Conservation (phyloP, 2,329 filamentous ascomycete species). For the Fusarium paranaense region DNA sequence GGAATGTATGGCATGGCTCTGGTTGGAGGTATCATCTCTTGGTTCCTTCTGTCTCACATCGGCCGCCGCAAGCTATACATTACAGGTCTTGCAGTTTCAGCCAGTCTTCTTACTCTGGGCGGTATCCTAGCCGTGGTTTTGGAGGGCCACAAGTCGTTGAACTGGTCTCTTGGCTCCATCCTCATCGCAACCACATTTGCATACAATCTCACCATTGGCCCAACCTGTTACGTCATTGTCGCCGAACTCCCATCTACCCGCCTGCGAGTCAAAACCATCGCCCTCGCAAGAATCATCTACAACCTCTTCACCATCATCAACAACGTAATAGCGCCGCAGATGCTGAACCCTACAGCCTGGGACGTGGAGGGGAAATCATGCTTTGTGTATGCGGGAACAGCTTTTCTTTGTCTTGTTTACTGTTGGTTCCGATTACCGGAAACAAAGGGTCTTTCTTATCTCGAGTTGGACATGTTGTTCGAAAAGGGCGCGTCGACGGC, state of each 20-base stretch:
- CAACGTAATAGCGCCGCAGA: conserved; percentile 42
- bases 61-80: conserved; percentile 57
- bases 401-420: conserved; percentile 39
- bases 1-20: conserved; percentile 55
- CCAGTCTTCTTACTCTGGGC: conserved; percentile 52
- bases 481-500: conserved; percentile 41
- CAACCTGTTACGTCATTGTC: conserved; percentile 51
- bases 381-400: conserved; percentile 38
- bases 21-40: conserved; percentile 54
- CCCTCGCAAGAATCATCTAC: conserved; percentile 49
- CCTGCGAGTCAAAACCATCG: conserved; percentile 54
- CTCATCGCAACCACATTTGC: conserved; percentile 55
- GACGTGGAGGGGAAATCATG: conserved; percentile 43
- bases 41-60: conserved; percentile 51
- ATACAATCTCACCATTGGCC: conserved; percentile 47
- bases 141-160: conserved; percentile 40
- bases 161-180: conserved; percentile 53
- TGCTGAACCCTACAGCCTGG: conserved; percentile 44
- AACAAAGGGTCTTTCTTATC: conserved; percentile 41
- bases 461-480: conserved; percentile 47
- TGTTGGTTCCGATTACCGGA: conserved; percentile 46
- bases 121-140: conserved; percentile 52
- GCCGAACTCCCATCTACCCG: conserved; percentile 55
- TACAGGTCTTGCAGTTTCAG: conserved; percentile 46
- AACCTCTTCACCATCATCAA: conserved; percentile 41